These are phyloP conservation scores for Salinomyces thailandicus DNA, from an alignment of 2,329 filamentous ascomycete genomes.

Conservation along the genomic window DNA sequence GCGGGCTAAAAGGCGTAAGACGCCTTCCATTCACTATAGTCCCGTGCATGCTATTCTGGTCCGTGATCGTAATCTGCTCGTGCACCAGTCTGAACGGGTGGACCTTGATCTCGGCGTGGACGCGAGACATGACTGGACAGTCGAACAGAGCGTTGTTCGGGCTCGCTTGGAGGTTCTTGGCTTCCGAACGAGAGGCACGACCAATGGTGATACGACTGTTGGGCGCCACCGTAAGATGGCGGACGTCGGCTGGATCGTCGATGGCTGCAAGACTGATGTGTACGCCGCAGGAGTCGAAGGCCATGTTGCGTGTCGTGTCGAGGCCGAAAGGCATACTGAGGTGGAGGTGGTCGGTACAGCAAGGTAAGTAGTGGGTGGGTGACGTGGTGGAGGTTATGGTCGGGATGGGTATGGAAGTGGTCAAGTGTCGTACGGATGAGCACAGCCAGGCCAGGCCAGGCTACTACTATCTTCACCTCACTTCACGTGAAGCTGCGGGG, in stretches of 20 bases:
- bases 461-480: too few relatives aligned
- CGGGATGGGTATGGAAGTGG: too few relatives aligned
- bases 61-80: slow-evolving; percentile 20
- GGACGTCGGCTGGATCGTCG: slow-evolving; percentile 10
- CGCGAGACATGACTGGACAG: slow-evolving; percentile 27
- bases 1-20: slow-evolving; percentile 11
- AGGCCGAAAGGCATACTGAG: too few relatives aligned
- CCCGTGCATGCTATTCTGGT: slow-evolving; percentile 25
- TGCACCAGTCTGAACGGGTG: slow-evolving; percentile 6
- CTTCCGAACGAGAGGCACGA: slow-evolving; percentile 32
- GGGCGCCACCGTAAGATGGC: slow-evolving; percentile 12
- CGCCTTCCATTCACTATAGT: slow-evolving; percentile 25
- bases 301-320: too few relatives aligned
- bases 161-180: slow-evolving; percentile 23
- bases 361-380: too few relatives aligned
- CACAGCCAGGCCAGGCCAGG: too few relatives aligned
- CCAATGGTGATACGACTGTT: slow-evolving; percentile 27
- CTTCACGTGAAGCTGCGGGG: too few relatives aligned
- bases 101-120: slow-evolving; percentile 23
- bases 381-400: too few relatives aligned
- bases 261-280: slow-evolving; percentile 10
- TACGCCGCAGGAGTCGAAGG: too few relatives aligned
- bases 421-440: too few relatives aligned
- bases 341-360: too few relatives aligned
- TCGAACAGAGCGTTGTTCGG: slow-evolving; percentile 26